phyloP scores from a whole-genome alignment of 805 yeast genomes.

The Lachancea fermentati region DNA sequence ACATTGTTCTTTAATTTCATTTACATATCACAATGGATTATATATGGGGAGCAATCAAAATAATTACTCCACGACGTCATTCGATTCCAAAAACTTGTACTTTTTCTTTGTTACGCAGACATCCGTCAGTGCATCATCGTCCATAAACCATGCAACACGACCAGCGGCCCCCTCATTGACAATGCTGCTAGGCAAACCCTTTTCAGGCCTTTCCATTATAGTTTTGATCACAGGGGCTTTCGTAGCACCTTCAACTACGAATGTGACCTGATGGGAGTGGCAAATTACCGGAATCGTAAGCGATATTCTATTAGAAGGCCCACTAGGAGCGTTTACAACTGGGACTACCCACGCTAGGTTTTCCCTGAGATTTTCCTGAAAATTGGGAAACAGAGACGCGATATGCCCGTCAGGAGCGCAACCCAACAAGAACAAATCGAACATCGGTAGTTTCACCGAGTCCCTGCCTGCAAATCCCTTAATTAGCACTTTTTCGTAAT shows the following conservation, averaged over 20 bases:
- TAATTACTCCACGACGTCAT: not conserved
- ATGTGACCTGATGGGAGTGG: conserved; percentile 86
- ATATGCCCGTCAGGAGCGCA: conserved; percentile 99
- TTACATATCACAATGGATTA: conserved; percentile 36
- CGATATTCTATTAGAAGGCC: conserved; percentile 81
- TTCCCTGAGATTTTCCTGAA: conserved; percentile 80
- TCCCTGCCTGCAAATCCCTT: conserved; percentile 93
- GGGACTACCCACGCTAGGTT: conserved; percentile 93
- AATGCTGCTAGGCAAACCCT: conserved; percentile 88
- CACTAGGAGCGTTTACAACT: conserved; percentile 84
- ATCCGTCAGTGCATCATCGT: conserved; percentile 83
- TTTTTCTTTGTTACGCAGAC: conserved; percentile 42
- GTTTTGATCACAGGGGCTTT: conserved; percentile 89
- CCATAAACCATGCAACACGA: conserved; percentile 95
- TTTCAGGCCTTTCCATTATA: conserved; percentile 95
- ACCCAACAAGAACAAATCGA: conserved; percentile 84
- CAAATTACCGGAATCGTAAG: conserved; percentile 91
- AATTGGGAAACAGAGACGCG: conserved; percentile 90
- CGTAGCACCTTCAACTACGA: conserved; percentile 93
- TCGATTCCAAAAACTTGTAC: conserved; percentile 19
- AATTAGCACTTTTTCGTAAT: conserved; percentile 79
- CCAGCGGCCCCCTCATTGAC: conserved; percentile 98
- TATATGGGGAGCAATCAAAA: conserved; percentile 12
- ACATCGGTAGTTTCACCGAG: conserved; percentile 91
- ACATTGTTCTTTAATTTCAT: conserved; percentile 36